phyloP scores from a whole-genome alignment of 352 stramenopile species.

The Pythium folliculosum region DNA sequence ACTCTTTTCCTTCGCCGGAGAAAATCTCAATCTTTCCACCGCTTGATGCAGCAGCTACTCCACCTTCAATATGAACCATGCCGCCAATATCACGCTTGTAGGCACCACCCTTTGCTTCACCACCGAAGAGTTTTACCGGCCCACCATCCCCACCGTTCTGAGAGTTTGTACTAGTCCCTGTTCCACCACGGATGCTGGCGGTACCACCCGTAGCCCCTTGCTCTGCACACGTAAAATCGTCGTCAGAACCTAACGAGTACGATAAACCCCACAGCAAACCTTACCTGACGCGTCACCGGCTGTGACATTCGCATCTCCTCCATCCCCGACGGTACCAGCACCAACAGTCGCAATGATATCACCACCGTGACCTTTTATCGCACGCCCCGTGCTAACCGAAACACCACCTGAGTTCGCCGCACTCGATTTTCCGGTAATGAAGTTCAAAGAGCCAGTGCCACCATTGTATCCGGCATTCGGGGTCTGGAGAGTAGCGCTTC shows the following conservation, averaged over 20 bases:
- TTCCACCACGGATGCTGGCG: conserved; percentile 50
- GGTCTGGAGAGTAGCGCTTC: conserved; percentile 59
- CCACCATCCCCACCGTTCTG: conserved; percentile 68
- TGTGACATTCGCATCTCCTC: conserved; percentile 62
- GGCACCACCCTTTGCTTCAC: conserved; percentile 55
- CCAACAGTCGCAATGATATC: conserved; percentile 41
- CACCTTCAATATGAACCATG: conserved; percentile 62
- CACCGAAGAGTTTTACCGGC: conserved; percentile 49
- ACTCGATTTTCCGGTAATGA: conserved; percentile 43
- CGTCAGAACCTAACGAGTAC: background rate
- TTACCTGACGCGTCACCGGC: conserved; percentile 67
- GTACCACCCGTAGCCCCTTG: conserved; percentile 40
- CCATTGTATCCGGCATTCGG: conserved; percentile 49
- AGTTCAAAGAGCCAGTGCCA: conserved; percentile 48
- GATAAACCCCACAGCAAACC: conserved; percentile 8
- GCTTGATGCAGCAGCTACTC: conserved; percentile 44
- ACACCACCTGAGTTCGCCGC: conserved; percentile 38
- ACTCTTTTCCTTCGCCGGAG: conserved; percentile 43
- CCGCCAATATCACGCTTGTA: conserved; percentile 49
- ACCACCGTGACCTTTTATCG: conserved; percentile 46
- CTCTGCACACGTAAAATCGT: conserved; percentile 31
- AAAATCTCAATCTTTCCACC: conserved; percentile 68
- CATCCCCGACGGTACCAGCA: conserved; percentile 35
- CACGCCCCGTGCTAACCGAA: conserved; percentile 35
- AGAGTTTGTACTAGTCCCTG: conserved; percentile 46